phyloP scores from a whole-genome alignment of 257 asterid species.

The Jacaranda mimosifolia region DNA sequence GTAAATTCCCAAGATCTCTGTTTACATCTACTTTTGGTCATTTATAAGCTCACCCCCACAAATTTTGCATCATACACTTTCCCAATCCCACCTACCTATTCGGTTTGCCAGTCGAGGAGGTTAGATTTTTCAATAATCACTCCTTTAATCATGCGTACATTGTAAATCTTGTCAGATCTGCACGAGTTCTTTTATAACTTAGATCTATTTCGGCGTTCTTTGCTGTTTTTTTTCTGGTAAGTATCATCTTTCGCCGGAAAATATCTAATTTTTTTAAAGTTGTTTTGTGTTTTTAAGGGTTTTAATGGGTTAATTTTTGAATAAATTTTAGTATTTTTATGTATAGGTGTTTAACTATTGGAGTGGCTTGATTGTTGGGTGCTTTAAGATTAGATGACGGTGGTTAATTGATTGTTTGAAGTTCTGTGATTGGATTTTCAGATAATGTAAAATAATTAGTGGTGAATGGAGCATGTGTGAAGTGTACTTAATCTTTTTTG shows the following conservation, averaged over 20 bases:
- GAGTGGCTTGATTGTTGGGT: constrained; percentile 20
- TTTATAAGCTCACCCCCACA: constrained; percentile 6
- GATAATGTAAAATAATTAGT: neutral
- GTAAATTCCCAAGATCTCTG: neutral
- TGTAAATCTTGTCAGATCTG: constrained; percentile 28
- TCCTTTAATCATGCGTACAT: constrained; percentile 29
- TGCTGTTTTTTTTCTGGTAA: constrained; percentile 29
- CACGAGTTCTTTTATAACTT: neutral
- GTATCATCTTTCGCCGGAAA: constrained; percentile 9
- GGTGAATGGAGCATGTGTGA: neutral
- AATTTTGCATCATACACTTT: constrained; percentile 27
- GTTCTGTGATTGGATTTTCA: constrained; percentile 26
- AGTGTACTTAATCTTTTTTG: neutral
- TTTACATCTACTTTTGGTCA: neutral
- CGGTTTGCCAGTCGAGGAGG: constrained; percentile 24
- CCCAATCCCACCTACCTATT: constrained; percentile 43
- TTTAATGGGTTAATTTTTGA: neutral
- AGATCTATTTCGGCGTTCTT: constrained; percentile 28
- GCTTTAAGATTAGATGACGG: constrained; percentile 27
- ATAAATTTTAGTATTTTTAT: constrained; percentile 3
- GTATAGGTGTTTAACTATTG: constrained; percentile 9
- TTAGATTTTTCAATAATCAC: constrained; percentile 18
- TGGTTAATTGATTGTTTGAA: constrained; percentile 1
- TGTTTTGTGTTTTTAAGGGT: neutral
- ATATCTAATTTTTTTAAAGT: neutral